Evolutionary conservation across 1,139 yeast genomes (phyloP), one percentile per base, ranked within the genome.

Genomic region (Debaryomyces fabryi): DNA sequence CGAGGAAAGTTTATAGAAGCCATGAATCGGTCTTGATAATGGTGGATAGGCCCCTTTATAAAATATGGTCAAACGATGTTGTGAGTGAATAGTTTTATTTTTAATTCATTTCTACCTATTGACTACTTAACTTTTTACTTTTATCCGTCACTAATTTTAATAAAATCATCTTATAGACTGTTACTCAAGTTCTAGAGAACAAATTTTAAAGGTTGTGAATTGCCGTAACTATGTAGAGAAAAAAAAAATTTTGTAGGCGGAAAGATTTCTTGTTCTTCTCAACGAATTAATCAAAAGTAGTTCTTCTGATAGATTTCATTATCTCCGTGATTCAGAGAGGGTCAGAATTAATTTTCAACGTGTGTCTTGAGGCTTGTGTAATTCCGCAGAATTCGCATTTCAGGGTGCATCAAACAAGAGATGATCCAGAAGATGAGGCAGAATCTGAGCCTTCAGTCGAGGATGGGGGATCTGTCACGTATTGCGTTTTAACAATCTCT

Each of bases 401-500:
- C 4, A 18, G 20, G 20, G 20, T 18, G 20, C 20, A 18, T 18
- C 20, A 18, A 3, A 18, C 20, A 18, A 18, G n/a, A n/a, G 52
- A 33, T 21, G 51, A 29, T 3, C 51, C 42, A 12, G 51, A 33
- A 6, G 56, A 24, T 8, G 59, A 47, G 7, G 49, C 33, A 8
- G 34, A 30, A 12, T 53, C 32, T 4, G 57, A 33, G 13, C 50
- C 39, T 12, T 41, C 38, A 20, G 37, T 49, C 20, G 46, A 23
- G 4, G 44, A 41, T 4, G 55, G 58, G 3, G 44, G 44, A 3
- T 58, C 49, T 2, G 71, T 65, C 27, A 60, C 50, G 42, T 54
- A 59, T 37, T 55, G 49, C 1, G 73, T 67, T 42, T 50, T 55
- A n/a, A 63, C 53, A 12, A 59, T 48, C 16, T 55, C 57, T 1